Percentiles rank a stretch among this genome's conserved stretches.
Evolutionary conservation across 768 basidiomycete species (phyloP).

Genomic region (Boletus coccyginus): DNA sequence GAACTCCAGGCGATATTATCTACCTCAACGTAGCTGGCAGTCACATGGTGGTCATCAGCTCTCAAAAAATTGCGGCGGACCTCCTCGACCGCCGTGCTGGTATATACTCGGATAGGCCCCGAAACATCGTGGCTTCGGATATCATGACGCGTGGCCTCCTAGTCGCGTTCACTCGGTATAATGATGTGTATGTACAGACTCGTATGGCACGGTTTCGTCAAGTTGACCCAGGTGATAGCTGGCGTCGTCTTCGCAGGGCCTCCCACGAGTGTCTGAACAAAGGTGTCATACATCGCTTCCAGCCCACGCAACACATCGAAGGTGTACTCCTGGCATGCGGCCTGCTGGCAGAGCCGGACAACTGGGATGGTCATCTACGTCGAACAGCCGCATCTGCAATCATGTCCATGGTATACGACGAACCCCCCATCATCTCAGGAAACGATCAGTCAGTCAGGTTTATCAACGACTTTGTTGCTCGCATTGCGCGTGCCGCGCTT

Average conservation of each 20-base stretch:
- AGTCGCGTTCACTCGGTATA: slow-evolving; percentile 21
- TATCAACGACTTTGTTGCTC: slow-evolving; percentile 22
- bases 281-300: not conserved
- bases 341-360: slow-evolving; percentile 24
- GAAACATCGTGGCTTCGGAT: slow-evolving; percentile 29
- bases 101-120: slow-evolving; percentile 34
- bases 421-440: slow-evolving; percentile 9
- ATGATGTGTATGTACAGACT: slow-evolving; percentile 1
- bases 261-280: slow-evolving; percentile 5
- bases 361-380: slow-evolving; percentile 33
- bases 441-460: not conserved
- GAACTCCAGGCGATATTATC: not conserved
- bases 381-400: slow-evolving; percentile 30
- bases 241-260: slow-evolving; percentile 9
- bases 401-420: slow-evolving; percentile 26
- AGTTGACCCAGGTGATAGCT: not conserved
- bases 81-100: slow-evolving; percentile 36
- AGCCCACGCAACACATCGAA: slow-evolving; percentile 7
- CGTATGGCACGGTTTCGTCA: not conserved
- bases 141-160: slow-evolving; percentile 31
- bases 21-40: slow-evolving; percentile 15
- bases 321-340: slow-evolving; percentile 12
- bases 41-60: slow-evolving; percentile 31
- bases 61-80: slow-evolving; percentile 31
- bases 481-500: slow-evolving; percentile 32